These are phyloP conservation scores for Isoetes taiwanensis DNA, from an alignment of 75 land plant genomes.

Conservation along the genomic window DNA sequence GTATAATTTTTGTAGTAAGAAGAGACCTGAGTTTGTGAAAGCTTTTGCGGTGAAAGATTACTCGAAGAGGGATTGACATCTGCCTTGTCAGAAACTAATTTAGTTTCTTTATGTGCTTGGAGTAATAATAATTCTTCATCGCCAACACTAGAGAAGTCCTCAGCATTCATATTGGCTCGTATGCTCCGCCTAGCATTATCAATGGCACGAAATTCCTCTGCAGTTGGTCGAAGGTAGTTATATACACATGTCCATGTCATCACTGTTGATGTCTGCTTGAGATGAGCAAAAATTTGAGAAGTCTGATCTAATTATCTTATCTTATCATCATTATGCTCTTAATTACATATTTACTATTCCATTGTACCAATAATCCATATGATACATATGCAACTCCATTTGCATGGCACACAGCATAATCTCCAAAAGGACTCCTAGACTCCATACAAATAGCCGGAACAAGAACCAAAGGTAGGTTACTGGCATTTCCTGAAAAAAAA, in stretches of 20 bases:
- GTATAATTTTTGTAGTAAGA: too few species aligned
- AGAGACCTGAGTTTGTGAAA: too few species aligned
- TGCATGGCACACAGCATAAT: constrained; percentile 24
- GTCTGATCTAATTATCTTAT: too few species aligned
- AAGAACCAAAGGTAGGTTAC: constrained; percentile 56
- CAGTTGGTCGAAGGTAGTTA: constrained; percentile 9
- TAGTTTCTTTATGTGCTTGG: too few species aligned
- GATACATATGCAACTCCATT: constrained; percentile 59
- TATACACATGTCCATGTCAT: constrained; percentile 60
- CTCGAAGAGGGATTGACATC: neutral
- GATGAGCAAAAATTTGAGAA: too few species aligned
- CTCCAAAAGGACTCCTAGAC: constrained; percentile 54
- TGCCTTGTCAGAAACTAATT: neutral
- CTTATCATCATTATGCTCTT: too few species aligned
- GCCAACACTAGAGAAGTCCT: neutral
- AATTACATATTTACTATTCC: neutral
- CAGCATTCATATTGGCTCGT: neutral
- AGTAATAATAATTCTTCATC: too few species aligned
- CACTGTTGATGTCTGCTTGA: constrained; percentile 54
- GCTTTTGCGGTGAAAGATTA: neutral
- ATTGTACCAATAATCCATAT: constrained; percentile 69
- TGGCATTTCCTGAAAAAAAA: constrained; percentile 44
- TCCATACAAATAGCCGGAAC: constrained; percentile 59
- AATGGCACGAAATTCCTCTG: neutral
- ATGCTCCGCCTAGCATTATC: neutral